phyloP scores from a whole-genome alignment of 2,329 filamentous ascomycete genomes.

The Alternaria sp. region DNA sequence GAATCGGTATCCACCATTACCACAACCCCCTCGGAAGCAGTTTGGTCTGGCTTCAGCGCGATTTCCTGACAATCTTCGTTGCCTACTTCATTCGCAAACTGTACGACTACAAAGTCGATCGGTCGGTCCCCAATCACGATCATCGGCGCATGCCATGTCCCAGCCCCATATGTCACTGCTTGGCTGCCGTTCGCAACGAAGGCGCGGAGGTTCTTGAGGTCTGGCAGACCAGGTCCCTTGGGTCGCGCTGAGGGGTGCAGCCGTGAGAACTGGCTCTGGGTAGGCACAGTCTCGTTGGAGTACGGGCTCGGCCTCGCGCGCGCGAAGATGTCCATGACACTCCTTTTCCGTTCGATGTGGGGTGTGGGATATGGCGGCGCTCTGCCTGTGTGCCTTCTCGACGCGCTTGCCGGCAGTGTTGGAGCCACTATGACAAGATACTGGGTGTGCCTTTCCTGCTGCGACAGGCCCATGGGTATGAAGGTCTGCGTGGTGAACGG shows the following conservation, averaged over 20 bases:
- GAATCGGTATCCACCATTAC: conserved; percentile 42
- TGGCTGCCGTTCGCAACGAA: conserved; percentile 80
- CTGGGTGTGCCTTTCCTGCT: conserved; percentile 54
- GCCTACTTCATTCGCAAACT: conserved; percentile 83
- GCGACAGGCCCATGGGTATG: conserved; percentile 70
- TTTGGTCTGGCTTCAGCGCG: conserved; percentile 44
- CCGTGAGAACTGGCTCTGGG: conserved; percentile 36
- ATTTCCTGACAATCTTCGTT: conserved; percentile 90
- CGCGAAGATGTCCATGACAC: conserved; percentile 50
- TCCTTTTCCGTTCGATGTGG: conserved; percentile 28
- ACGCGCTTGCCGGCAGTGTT: conserved; percentile 62
- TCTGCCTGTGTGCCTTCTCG: conserved; percentile 31
- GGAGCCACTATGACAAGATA: conserved; percentile 93
- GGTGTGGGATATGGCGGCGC: conserved; percentile 54
- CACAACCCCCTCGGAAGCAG: conserved; percentile 42
- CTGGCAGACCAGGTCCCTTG: conserved; percentile 68
- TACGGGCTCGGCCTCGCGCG: conserved; percentile 54
- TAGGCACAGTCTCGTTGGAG: conserved; percentile 57
- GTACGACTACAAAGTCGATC: conserved; percentile 82
- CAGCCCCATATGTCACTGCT: conserved; percentile 89
- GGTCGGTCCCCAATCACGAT: conserved; percentile 74
- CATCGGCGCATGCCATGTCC: conserved; percentile 98
- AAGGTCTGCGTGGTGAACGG: conserved; percentile 96
- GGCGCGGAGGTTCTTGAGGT: conserved; percentile 71
- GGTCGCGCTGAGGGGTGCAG: conserved; percentile 44